Conservation (phyloP, 306 rosid genomes). For the Castanea mollissima region DNA sequence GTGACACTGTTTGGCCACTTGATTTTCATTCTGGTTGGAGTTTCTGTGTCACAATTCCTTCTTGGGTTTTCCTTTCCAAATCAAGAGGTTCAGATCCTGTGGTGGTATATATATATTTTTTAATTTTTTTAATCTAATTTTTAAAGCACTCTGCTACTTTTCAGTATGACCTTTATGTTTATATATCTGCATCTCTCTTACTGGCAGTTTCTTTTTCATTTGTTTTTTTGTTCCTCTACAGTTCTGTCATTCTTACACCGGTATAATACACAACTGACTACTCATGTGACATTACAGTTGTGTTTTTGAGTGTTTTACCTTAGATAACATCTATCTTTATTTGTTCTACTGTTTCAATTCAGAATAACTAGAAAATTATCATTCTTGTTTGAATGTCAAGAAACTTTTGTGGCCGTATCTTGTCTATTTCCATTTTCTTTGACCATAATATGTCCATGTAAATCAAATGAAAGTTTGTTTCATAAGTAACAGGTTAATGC, state of each 20-base stretch:
- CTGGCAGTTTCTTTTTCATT: background rate
- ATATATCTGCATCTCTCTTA: no score
- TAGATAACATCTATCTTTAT: background rate
- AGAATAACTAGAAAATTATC: background rate
- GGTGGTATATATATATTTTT: slow-evolving; percentile 39
- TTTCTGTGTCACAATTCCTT: slow-evolving; percentile 72
- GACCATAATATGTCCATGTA: background rate
- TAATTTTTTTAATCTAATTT: background rate
- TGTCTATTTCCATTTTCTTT: background rate
- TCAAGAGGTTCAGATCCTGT: slow-evolving; percentile 61
- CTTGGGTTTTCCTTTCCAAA: slow-evolving; percentile 61
- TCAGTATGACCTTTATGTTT: background rate
- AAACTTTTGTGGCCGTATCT: background rate
- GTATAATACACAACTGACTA: background rate
- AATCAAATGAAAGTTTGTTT: background rate
- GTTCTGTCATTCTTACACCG: no score
- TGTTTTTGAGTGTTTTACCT: background rate
- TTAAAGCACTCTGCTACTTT: background rate
- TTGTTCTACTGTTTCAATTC: background rate
- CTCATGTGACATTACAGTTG: background rate
- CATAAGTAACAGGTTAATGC: background rate
- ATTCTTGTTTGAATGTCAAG: background rate
- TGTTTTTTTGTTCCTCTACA: no score
- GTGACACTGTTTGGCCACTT: slow-evolving; percentile 68
- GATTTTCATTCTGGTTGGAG: slow-evolving; percentile 72